A percentile compares a stretch with the other conserved stretches of the same genome.
phyloP scores from a whole-genome alignment of 164 flowering plant genomes.

The Piper longum region DNA sequence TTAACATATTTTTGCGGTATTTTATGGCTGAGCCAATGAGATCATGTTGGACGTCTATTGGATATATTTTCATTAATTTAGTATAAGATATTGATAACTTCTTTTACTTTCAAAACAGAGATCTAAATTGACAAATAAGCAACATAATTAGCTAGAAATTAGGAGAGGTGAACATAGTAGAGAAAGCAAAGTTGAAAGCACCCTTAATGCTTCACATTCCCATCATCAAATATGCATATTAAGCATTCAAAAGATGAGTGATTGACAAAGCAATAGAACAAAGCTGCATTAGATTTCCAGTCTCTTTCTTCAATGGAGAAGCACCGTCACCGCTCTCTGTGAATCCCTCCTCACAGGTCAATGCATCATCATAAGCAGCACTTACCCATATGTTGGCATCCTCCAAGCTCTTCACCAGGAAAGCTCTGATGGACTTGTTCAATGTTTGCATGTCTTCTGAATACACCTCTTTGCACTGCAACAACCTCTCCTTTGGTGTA shows the following conservation, averaged over 20 bases:
- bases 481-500: slow-evolving; percentile 5
- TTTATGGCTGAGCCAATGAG: too few relatives aligned
- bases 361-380: slow-evolving; percentile 22
- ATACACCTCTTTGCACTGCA: slow-evolving; percentile 23
- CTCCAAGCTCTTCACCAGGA: slow-evolving; percentile 6
- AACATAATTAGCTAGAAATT: background rate
- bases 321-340: slow-evolving; percentile 4
- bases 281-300: slow-evolving; percentile 19
- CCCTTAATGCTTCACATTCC: background rate
- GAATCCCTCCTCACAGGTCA: slow-evolving; percentile 29
- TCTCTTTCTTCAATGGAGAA: slow-evolving; percentile 25
- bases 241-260: background rate
- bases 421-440: slow-evolving; percentile 11
- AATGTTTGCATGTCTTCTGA: slow-evolving; percentile 13
- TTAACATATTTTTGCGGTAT: too few relatives aligned
- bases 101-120: background rate
- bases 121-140: background rate
- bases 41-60: too few relatives aligned
- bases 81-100: background rate
- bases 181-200: background rate
- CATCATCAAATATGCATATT: background rate
- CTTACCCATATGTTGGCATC: slow-evolving; percentile 16
- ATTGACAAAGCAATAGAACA: slow-evolving; percentile 29
- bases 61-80: too few relatives aligned
- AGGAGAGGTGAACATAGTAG: background rate